Base-by-base conservation (phyloP, 2,329 filamentous ascomycete species). In the Fusarium musae region DNA sequence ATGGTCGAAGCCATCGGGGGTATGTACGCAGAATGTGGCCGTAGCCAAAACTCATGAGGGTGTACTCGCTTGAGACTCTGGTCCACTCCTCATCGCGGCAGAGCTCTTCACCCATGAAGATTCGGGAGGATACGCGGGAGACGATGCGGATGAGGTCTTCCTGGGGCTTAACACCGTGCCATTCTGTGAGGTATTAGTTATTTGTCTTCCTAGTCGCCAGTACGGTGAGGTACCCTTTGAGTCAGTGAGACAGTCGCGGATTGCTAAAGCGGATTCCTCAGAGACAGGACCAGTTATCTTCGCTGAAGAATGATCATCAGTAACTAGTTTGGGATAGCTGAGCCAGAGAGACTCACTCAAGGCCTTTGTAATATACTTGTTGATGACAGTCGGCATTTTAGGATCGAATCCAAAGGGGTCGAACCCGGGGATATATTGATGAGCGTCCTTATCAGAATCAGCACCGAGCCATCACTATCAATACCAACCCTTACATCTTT, bases 31-130 rank as follows among this genome's bases (percentile, higher is more conserved):
- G 3, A 34, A 4, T 5, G 2, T 10, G 2, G 47, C 5, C 2
- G 8, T 39, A 9, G 59, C 61, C 62, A 28, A 85, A 80, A 32
- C 78, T 77, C 49, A 83, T 80, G 23, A 84, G 72, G 9, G 87
- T 85, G 61, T 88, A 89, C 7, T 79, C 78, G 6, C 84, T 79
- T 57, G 85, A 86, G 47, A 81, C 79, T 6, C 81, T 77, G 21
- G 89, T 79, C 73, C 87, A 88, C 8, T 81, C 81, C 37, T 82
- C 70, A 69, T 89, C 82, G n/a, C 84, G 83, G 73, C 81, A 83
- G 46, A 83, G 66, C 23, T 78, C 78, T 3, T 77, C 64, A 19
- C 85, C 84, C 19, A 86, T 81, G 28, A 65, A 65, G 9, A 64
- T 50, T 40, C 59, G 9, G 0, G 63, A 65, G 2, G 63, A 65